phyloP scores from a whole-genome alignment of 1,284 basidiomycete species.

The Cutaneotrichosporon cavernicola region DNA sequence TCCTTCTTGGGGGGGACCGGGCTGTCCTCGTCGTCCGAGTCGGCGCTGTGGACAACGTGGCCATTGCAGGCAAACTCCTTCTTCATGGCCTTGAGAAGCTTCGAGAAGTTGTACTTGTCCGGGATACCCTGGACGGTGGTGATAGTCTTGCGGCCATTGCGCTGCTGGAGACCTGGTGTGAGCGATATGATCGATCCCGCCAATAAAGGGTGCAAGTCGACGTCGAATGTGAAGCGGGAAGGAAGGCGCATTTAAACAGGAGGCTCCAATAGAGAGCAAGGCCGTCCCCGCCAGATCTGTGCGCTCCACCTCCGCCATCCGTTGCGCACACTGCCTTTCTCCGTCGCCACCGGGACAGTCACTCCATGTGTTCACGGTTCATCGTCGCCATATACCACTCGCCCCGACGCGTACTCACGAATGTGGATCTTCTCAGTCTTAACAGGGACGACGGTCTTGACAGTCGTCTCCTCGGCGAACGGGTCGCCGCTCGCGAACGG shows the following conservation, averaged over 20 bases:
- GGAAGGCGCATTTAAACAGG: background rate
- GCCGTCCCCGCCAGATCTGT: background rate
- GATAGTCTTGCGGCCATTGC: constrained; percentile 98
- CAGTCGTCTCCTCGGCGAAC: constrained; percentile 56
- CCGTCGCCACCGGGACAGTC: background rate
- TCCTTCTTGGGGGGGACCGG: constrained; percentile 68
- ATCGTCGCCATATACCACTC: background rate
- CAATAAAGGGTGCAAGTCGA: background rate
- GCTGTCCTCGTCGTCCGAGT: constrained; percentile 48
- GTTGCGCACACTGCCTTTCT: background rate
- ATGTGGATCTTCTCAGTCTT: constrained; percentile 84
- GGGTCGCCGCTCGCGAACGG: constrained; percentile 79
- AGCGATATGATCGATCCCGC: background rate
- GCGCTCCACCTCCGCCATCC: background rate
- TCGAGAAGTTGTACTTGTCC: constrained; percentile 96
- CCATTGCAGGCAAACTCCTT: constrained; percentile 99
- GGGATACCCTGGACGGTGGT: constrained; percentile 97
- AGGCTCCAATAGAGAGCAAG: background rate
- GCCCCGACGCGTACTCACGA: constrained; percentile 55
- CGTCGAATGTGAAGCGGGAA: background rate
- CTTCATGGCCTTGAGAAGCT: constrained; percentile 98
- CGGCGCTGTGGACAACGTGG: constrained; percentile 67
- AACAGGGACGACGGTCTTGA: constrained; percentile 53
- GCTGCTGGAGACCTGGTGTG: constrained; percentile 76
- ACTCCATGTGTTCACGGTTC: too few relatives aligned